Evolutionary conservation across 2,329 filamentous ascomycete species (phyloP).

Genomic region (Stromatinia cepivora): DNA sequence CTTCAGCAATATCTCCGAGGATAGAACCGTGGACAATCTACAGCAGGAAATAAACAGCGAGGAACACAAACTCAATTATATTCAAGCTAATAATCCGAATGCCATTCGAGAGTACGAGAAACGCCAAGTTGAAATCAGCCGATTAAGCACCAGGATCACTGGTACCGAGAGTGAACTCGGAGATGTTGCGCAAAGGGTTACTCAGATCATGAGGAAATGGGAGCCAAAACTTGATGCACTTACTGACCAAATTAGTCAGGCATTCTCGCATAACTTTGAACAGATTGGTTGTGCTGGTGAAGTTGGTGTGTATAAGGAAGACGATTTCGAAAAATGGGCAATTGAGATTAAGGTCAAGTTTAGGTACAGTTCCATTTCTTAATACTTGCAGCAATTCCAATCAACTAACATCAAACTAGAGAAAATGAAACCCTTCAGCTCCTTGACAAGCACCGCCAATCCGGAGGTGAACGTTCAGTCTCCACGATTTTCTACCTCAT

Average conservation of each 20-base stretch:
- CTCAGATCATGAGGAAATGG: constrained; percentile 69
- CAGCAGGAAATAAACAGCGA: constrained; percentile 73
- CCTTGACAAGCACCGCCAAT: constrained; percentile 89
- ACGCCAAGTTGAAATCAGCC: constrained; percentile 68
- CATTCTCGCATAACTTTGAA: constrained; percentile 90
- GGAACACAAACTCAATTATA: constrained; percentile 73
- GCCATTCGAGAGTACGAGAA: constrained; percentile 77
- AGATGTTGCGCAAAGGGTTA: constrained; percentile 58
- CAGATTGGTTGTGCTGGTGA: constrained; percentile 94
- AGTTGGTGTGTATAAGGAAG: constrained; percentile 82
- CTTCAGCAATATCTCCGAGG: constrained; percentile 48
- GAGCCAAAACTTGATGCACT: constrained; percentile 81
- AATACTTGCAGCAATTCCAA: neutral
- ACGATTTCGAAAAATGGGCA: constrained; percentile 92
- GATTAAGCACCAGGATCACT: constrained; percentile 59
- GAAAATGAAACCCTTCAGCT: constrained; percentile 81
- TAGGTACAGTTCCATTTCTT: constrained; percentile 56
- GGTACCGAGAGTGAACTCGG: constrained; percentile 56
- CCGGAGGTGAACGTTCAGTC: constrained; percentile 91
- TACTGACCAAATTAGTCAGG: constrained; percentile 78
- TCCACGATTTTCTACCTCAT: constrained; percentile 99
- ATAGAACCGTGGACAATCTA: constrained; percentile 62
- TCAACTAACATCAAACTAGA: constrained; percentile 44
- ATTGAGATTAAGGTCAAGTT: constrained; percentile 96
- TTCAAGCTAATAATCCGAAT: constrained; percentile 73